A percentile compares a stretch with the other conserved stretches of the same genome.
phyloP scores from a whole-genome alignment of 2,329 filamentous ascomycete species.

The Davidsoniella eucalypti region DNA sequence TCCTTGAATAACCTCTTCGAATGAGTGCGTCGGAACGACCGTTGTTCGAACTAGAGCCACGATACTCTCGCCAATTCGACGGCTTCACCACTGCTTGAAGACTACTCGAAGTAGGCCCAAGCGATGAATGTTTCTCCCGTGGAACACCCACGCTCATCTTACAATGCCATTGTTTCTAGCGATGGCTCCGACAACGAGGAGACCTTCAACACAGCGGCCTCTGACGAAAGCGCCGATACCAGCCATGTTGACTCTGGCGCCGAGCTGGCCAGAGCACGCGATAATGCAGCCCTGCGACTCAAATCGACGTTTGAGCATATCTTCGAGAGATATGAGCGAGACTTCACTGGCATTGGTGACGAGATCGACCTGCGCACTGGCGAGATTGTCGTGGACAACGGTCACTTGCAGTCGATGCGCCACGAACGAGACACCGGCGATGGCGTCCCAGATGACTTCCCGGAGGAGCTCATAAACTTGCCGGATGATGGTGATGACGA shows the following conservation, averaged over 20 bases:
- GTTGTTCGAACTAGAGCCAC: background rate
- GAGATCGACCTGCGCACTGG: conserved; percentile 77
- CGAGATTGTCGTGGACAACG: conserved; percentile 76
- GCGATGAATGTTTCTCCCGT: no score
- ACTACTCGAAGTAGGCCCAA: no score
- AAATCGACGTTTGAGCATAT: conserved; percentile 79
- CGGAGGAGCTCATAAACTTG: conserved; percentile 13
- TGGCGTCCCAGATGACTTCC: conserved; percentile 15
- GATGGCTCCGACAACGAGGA: conserved; percentile 25
- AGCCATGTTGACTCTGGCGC: conserved; percentile 33
- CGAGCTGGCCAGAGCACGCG: conserved; percentile 44
- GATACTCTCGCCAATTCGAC: no score
- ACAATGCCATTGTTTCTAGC: background rate
- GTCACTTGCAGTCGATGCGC: conserved; percentile 54
- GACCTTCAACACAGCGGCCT: background rate
- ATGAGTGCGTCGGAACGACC: no score
- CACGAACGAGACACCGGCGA: conserved; percentile 33
- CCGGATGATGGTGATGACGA: conserved; percentile 22
- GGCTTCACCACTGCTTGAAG: no score
- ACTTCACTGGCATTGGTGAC: conserved; percentile 72
- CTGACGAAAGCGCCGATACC: conserved; percentile 29
- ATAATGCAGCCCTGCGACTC: conserved; percentile 51
- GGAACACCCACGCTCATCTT: background rate
- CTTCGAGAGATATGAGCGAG: conserved; percentile 71
- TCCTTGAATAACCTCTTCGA: no score